Base-by-base conservation (phyloP, 208 protist genomes). In the Leishmania tarentolae region DNA sequence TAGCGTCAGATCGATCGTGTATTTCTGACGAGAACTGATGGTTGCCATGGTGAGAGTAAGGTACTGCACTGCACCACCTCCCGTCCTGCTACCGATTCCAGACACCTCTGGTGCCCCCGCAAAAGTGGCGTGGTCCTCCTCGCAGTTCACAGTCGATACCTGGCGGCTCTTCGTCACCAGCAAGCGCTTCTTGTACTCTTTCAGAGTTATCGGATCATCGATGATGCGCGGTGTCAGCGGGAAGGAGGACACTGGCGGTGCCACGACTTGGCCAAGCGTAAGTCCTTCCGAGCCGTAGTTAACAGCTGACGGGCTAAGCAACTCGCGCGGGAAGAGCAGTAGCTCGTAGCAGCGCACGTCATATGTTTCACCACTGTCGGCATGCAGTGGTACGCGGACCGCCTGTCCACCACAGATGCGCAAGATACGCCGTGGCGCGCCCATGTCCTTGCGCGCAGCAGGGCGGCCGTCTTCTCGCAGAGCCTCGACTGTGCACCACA, bases 291-390 rank as follows among this genome's bases (percentile, higher is more conserved):
- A 87, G 50, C 91, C 88, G 82, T 90, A 92, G 82, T 90, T 91
- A 46, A 93, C 87, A 21, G 83, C 87, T 3, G 82, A 79, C 53
- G 88, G 87, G 80, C 80, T 91, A 24, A 82, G 81, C 63, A 75
- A 82, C 83, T 95, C 91, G 65, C 89, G 87, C 15, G 90, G 82
- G 71, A 95, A 95, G 66, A 95, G 84, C n/a, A 95, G 76, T 5
- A 95, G 83, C 83, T 95, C 89, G 84, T 95, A 95, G 80, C 91
- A 91, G 52, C 90, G 89, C 63, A 91, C 90, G 66, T 90, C 88
- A n/a, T 90, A 73, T 28, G 82, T 76, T 21, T 79, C 46, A 42
- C 80, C 85, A 35, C 72, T 52, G 19, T 88, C 75, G 1, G 85
- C 69, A 35, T 70, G 52, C 21, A 89, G 75, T 31, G 86, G 83